Base-by-base conservation (phyloP, 257 asterid species). In the Solanum tarijense region DNA sequence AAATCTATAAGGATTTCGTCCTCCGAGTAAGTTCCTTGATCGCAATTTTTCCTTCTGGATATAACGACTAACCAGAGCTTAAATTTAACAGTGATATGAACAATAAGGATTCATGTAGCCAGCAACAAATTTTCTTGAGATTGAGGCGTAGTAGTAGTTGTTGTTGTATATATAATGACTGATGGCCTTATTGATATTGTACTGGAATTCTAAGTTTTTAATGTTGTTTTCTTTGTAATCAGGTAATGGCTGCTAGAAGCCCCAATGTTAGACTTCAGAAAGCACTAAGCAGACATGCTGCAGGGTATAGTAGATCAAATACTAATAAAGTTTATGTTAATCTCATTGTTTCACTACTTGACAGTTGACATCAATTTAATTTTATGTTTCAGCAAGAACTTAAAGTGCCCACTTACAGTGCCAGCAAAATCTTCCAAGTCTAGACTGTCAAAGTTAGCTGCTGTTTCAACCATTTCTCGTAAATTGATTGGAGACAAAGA, bases 211-310 rank as follows among this genome's bases (percentile, higher is more conserved):
- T 62, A 43, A 73, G n/a, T 23, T 43, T 68, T 55, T 83, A 34
- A 60, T 39, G 29, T 18, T 84, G 58, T 36, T 71, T n/a, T 84
- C 71, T 86, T 86, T 88, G 9, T 43, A 83, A 75, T 75, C 34
- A 97, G 99, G 99, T 94, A 66, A 97, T 94, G 99, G 98, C 99
- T 87, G 99, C 99, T 32, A 94, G 99, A 83, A 97, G 99, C 87
- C 99, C 99, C 35, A 96, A 96, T 88, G 92, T 95, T 55, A 91
- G 89, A 90, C 92, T 95, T 87, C 94, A 94, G 43, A 94, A 90
- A 91, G 93, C 98, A 62, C 93, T 97, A 12, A 94, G 91, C 62
- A 92, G 95, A 90, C 92, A 92, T 86, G 89, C 94, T 79, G 92
- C 95, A 66, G 91, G 97, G 99, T 97, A 72, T 73, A 38, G 8